Conservation (phyloP, 2,329 filamentous ascomycete genomes). For the Fusarium tjaetaba region DNA sequence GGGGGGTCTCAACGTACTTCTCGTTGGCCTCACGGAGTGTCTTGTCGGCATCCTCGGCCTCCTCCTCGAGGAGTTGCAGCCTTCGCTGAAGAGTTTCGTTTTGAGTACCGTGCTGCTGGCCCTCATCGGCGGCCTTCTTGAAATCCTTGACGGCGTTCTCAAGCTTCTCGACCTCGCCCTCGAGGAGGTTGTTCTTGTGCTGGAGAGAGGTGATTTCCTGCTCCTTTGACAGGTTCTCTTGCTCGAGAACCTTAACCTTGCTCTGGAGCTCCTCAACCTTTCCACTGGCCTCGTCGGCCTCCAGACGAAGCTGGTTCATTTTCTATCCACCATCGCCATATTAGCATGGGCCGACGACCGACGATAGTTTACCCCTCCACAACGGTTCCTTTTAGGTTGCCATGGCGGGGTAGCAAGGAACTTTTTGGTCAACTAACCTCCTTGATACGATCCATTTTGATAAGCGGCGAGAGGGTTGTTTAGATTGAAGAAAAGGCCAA, state of each 20-base stretch:
- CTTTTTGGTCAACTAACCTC: conserved; percentile 69
- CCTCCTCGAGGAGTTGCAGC: conserved; percentile 96
- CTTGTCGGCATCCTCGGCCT: conserved; percentile 96
- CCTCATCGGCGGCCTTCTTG: conserved; percentile 87
- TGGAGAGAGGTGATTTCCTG: conserved; percentile 96
- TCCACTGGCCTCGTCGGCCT: conserved; percentile 84
- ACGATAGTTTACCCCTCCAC: conserved; percentile 44
- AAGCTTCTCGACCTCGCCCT: conserved; percentile 91
- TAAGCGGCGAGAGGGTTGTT: conserved; percentile 17
- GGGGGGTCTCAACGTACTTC: conserved; percentile 74
- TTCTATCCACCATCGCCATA: conserved; percentile 65
- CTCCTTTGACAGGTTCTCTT: conserved; percentile 96
- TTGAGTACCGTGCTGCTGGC: conserved; percentile 83
- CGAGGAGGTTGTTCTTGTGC: conserved; percentile 94
- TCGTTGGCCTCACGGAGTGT: conserved; percentile 97
- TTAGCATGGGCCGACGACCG: conserved; percentile 39
- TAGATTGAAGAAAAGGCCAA: conserved; percentile 18
- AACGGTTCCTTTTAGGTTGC: conserved; percentile 39
- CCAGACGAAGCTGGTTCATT: conserved; percentile 93
- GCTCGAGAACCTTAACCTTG: conserved; percentile 90
- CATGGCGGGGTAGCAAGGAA: conserved; percentile 46
- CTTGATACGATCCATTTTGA: conserved; percentile 87
- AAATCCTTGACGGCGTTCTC: conserved; percentile 84
- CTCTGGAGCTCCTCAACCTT: conserved; percentile 88
- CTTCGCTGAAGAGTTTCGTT: conserved; percentile 92